Evolutionary conservation across 495 filamentous ascomycete species (phyloP), one percentile per base, ranked within the genome.

Genomic region (Pyrenula aspistea): DNA sequence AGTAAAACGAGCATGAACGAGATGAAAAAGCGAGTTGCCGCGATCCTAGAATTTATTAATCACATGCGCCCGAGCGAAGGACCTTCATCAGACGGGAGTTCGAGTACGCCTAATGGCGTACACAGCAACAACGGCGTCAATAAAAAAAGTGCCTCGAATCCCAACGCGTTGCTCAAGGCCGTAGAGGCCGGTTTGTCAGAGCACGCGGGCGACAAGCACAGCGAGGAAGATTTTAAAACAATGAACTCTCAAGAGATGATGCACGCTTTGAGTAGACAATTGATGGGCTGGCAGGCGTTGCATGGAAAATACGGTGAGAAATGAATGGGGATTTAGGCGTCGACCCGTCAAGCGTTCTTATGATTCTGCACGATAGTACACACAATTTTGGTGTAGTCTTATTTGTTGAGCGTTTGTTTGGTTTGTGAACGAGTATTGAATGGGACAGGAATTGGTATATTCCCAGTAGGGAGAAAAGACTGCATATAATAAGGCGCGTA

Each of bases 41-140:
- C 77, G 12, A 92, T 98, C 55, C 74, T 94, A 15, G 90, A 95
- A 49, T 96, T 88, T 67, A 96, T 98, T 61, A 84, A 87, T 8
- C 82, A 88, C 51, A 92, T 89, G 60, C 92, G 96, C 63, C 77
- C 95, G 12, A 67, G 69, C 21, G 69, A 77, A 51, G 72, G 68
- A 54, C 68, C 67, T 1, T 65, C 63, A 24, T 71, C 73, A 2
- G 68, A 71, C 2, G 57, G 67, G 48, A 71, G 69, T 53, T 66
- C 65, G 2, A 66, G 72, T 36, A 69, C 65, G 22, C 25, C 65
- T 12, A 72, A 76, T 25, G 71, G 70, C 23, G 62, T 24, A 24
- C 21, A 42, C 57, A 42, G 31, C 31, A 47, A 22, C 12, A 25
- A 22, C 19, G 53, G 59, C 4, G 49, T 19, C 19, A 2, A 48